Conservation (phyloP, 1,284 basidiomycete species). For the Ceratobasidium sp. region DNA sequence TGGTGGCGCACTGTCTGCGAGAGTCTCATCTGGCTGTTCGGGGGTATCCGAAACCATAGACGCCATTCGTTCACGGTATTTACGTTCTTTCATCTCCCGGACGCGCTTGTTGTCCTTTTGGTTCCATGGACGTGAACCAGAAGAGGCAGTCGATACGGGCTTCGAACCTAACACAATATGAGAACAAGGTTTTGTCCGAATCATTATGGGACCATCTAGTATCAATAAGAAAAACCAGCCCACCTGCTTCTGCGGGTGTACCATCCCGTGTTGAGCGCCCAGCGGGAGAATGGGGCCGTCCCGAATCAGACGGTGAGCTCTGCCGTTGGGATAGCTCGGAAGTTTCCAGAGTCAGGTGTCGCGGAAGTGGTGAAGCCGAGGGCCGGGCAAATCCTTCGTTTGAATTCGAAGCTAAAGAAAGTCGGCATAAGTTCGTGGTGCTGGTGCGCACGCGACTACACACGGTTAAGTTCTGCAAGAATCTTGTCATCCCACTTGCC, state of each 20-base stretch:
- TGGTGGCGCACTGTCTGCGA: constrained; percentile 1
- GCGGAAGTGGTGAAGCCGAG: constrained; percentile 41
- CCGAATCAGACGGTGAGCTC: not conserved
- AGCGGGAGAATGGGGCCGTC: constrained; percentile 16
- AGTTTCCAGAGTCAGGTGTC: constrained; percentile 3
- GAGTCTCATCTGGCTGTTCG: constrained; percentile 2
- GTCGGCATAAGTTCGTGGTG: constrained; percentile 1
- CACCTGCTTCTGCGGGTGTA: constrained; percentile 11
- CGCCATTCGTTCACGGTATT: constrained; percentile 1
- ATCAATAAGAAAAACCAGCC: not conserved
- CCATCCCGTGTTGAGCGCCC: constrained; percentile 31
- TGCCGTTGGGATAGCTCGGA: constrained; percentile 39
- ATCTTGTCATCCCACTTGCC: constrained; percentile 72
- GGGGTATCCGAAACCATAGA: constrained; percentile 8
- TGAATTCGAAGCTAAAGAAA: not conserved
- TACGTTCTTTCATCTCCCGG: constrained; percentile 31
- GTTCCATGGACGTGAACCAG: constrained; percentile 32
- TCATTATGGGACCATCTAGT: no score
- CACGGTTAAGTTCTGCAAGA: constrained; percentile 52
- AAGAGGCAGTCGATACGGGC: constrained; percentile 25
- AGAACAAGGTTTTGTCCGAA: not conserved
- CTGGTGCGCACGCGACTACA: not conserved
- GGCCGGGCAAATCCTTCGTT: constrained; percentile 1
- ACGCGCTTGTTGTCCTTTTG: constrained; percentile 33
- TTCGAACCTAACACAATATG: constrained; percentile 10